Conservation (phyloP, 2,329 filamentous ascomycete species). For the Zasmidium citrigriseum region DNA sequence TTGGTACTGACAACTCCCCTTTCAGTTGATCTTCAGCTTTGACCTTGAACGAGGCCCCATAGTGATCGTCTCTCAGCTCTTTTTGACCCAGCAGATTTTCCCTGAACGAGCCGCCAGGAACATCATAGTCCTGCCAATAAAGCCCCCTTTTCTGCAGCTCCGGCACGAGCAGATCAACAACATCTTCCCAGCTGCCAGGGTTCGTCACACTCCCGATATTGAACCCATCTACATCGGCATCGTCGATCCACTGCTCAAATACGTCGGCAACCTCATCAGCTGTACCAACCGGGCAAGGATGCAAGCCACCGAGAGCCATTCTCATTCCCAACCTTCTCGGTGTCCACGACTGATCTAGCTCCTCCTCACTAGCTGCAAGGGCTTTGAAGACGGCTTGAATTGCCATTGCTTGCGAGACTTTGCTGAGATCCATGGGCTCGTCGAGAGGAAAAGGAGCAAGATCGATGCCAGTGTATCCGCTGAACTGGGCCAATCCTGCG, state of each 20-base stretch:
- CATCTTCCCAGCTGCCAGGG: slow-evolving; percentile 27
- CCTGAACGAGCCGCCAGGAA: slow-evolving; percentile 56
- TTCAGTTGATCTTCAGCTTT: slow-evolving; percentile 40
- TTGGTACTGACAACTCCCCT: no score
- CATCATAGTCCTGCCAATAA: slow-evolving; percentile 54
- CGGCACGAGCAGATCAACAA: slow-evolving; percentile 65
- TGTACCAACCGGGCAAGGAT: slow-evolving; percentile 64
- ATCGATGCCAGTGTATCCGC: slow-evolving; percentile 70
- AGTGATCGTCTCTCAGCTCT: background rate
- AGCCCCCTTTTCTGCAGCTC: slow-evolving; percentile 60
- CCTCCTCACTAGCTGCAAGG: background rate
- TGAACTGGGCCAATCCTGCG: slow-evolving; percentile 69
- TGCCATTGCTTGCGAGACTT: slow-evolving; percentile 40
- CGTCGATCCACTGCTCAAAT: slow-evolving; percentile 66
- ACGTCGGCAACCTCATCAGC: slow-evolving; percentile 64
- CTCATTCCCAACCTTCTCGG: slow-evolving; percentile 8
- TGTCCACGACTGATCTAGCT: slow-evolving; percentile 8
- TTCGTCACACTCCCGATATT: slow-evolving; percentile 51
- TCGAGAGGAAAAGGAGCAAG: slow-evolving; percentile 32
- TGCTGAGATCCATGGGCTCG: slow-evolving; percentile 40
- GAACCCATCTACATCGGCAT: slow-evolving; percentile 71
- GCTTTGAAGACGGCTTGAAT: slow-evolving; percentile 8
- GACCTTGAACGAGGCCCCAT: background rate
- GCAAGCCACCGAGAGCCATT: slow-evolving; percentile 67
- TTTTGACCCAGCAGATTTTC: slow-evolving; percentile 56